These are phyloP conservation scores for Trypanosoma vivax DNA, from an alignment of 208 protist genomes.

Conservation along the genomic window DNA sequence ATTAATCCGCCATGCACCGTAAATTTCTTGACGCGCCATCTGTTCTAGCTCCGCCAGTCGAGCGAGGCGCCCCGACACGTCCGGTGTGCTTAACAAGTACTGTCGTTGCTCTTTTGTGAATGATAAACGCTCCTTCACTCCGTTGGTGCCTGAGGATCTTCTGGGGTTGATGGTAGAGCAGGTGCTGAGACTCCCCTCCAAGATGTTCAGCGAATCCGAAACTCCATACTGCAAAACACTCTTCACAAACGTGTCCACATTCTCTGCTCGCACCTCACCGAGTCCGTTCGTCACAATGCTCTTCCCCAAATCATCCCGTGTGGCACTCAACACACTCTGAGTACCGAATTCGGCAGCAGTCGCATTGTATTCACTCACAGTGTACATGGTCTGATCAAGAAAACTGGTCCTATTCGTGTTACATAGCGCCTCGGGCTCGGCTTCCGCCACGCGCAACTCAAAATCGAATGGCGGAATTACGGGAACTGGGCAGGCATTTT, in stretches of 20 bases:
- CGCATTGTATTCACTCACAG: slow-evolving; percentile 11
- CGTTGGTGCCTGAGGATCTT: neutral
- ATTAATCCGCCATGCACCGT: slow-evolving; percentile 53
- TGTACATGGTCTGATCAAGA: slow-evolving; percentile 47
- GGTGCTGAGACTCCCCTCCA: slow-evolving; percentile 43
- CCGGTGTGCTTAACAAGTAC: slow-evolving; percentile 44
- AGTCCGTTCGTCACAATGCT: slow-evolving; percentile 66
- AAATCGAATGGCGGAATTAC: no score
- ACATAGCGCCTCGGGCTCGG: slow-evolving; percentile 1
- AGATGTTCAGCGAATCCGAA: slow-evolving; percentile 21
- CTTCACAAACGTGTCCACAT: slow-evolving; percentile 46
- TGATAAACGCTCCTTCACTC: neutral
- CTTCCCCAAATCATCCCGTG: slow-evolving; percentile 22
- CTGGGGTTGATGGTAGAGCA: neutral
- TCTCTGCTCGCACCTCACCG: slow-evolving; percentile 37
- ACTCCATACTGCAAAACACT: slow-evolving; percentile 31
- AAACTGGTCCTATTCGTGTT: slow-evolving; percentile 9
- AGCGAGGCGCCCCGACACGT: slow-evolving; percentile 26
- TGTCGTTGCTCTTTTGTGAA: slow-evolving; percentile 14
- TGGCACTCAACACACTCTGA: slow-evolving; percentile 8
- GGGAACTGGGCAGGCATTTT: no score
- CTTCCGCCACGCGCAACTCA: slow-evolving; percentile 31
- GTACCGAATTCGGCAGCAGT: neutral
- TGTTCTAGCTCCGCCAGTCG: slow-evolving; percentile 64
- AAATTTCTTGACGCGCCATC: slow-evolving; percentile 45